phyloP scores from a whole-genome alignment of 371 early-diverging fungal species.

The Quaeritorhiza haematococci region DNA sequence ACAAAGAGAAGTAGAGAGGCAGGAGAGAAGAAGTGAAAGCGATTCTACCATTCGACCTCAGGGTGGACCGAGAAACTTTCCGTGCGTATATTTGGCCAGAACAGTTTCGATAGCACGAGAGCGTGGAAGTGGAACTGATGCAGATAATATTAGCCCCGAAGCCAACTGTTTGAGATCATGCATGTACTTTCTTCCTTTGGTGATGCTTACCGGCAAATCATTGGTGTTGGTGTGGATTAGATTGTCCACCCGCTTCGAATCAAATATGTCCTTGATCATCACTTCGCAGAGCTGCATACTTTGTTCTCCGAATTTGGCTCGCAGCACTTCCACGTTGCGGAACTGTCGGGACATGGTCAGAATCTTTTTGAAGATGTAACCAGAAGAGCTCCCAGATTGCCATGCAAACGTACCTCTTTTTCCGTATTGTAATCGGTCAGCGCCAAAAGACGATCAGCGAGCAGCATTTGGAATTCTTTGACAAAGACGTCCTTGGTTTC shows the following conservation, averaged over 20 bases:
- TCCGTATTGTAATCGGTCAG: slow-evolving; percentile 36
- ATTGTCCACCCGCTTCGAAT: slow-evolving; percentile 52
- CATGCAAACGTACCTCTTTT: slow-evolving; percentile 37
- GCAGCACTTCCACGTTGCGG: slow-evolving; percentile 55
- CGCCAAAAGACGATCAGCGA: slow-evolving; percentile 43
- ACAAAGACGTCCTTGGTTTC: slow-evolving; percentile 53
- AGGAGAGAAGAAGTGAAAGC: neutral
- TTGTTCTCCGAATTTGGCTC: slow-evolving; percentile 54
- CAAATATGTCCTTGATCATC: slow-evolving; percentile 61
- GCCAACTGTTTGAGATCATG: too few relatives aligned
- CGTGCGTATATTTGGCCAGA: slow-evolving; percentile 44
- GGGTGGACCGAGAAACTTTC: slow-evolving; percentile 17
- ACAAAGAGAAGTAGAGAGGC: neutral
- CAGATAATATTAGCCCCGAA: neutral
- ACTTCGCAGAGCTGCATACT: slow-evolving; percentile 55
- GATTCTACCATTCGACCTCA: slow-evolving; percentile 1
- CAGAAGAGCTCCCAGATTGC: neutral
- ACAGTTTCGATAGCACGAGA: slow-evolving; percentile 49
- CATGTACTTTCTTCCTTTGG: too few relatives aligned
- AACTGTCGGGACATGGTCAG: slow-evolving; percentile 19
- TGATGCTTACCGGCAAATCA: neutral
- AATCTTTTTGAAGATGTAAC: neutral
- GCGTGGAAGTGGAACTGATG: slow-evolving; percentile 29
- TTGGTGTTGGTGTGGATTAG: slow-evolving; percentile 1
- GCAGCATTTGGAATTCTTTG: slow-evolving; percentile 50